Evolutionary conservation across 1,284 basidiomycete genomes (phyloP), one percentile per base, ranked within the genome.

Genomic region (Sphaerobolus stellatus): DNA sequence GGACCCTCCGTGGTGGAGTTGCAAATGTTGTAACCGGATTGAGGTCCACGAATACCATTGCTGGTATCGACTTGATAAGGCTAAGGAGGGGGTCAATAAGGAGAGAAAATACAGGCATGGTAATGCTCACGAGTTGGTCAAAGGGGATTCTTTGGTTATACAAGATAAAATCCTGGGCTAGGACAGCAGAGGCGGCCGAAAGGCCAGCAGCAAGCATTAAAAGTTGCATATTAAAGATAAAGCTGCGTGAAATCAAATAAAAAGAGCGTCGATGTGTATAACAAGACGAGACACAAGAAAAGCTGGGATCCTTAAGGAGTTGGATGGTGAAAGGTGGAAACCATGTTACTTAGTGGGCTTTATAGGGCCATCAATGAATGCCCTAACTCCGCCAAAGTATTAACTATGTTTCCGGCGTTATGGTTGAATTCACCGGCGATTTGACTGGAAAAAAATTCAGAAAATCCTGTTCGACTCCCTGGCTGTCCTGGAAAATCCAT

Each of bases 111-210:
- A 36, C n/a, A 36, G 33, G 33, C 33, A 3, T 3, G 22, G 11
- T 5, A 20, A 5, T 2, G 69, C 77, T 57, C 43, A 83, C 84
- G 24, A 84, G 72, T 44, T 44, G 41, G 40, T 70, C 72, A 34
- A 60, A 60, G 1, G 80, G 79, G 58, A 76, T 85, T 45, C 70
- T 70, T 61, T 84, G 81, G 51, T 66, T 68, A 8, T 77, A 79
- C 27, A 86, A 75, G 1, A 84, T 81, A 0, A 72, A 74, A 5
- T 55, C 59, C 62, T 77, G 76, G 46, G 71, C 75, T 49, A 71
- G 62, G 18, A 64, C 71, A 52, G 64, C 63, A 59, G 71, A 68
- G 61, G 75, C 22, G 52, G 72, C 71, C 56, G 77, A 54, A 40
- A 79, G 60, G 52, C 67, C 62, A 48, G 70, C 50, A 13, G 38